Conservation (phyloP, 495 filamentous ascomycete species). For the Trichocladium antarcticum region DNA sequence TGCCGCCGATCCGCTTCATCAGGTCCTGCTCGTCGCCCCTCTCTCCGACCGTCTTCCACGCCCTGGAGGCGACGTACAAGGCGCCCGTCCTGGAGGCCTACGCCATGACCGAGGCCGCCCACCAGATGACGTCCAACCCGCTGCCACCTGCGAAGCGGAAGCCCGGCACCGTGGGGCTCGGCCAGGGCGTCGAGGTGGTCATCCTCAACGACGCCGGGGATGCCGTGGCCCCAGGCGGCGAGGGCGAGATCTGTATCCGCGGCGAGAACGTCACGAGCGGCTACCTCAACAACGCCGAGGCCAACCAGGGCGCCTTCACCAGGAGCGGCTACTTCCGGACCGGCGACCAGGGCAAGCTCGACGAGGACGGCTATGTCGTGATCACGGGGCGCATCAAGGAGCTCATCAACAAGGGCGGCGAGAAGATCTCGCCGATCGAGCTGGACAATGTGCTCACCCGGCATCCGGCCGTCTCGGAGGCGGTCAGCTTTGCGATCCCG, state of each 20-base stretch:
- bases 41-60: constrained; percentile 63
- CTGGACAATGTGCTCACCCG: constrained; percentile 65
- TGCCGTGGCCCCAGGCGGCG: constrained; percentile 48
- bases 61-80: constrained; percentile 57
- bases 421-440: constrained; percentile 78
- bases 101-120: constrained; percentile 84
- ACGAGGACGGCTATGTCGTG: constrained; percentile 60
- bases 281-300: constrained; percentile 68
- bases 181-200: constrained; percentile 68
- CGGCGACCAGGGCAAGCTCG: constrained; percentile 69
- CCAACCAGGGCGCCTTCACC: constrained; percentile 56
- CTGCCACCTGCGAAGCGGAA: constrained; percentile 57
- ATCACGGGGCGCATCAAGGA: constrained; percentile 78
- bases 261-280: constrained; percentile 74
- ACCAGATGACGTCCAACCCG: constrained; percentile 84
- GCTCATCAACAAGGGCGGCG: constrained; percentile 72
- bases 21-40: constrained; percentile 75
- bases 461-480: constrained; percentile 60
- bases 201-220: constrained; percentile 58
- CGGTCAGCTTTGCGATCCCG: constrained; percentile 67
- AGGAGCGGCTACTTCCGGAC: constrained; percentile 64
- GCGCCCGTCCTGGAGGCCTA: constrained; percentile 82
- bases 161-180: constrained; percentile 68
- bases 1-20: constrained; percentile 72
- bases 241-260: constrained; percentile 69